Evolutionary conservation across 2,329 filamentous ascomycete genomes (phyloP).

Genomic region (Graphilbum fragrans): DNA sequence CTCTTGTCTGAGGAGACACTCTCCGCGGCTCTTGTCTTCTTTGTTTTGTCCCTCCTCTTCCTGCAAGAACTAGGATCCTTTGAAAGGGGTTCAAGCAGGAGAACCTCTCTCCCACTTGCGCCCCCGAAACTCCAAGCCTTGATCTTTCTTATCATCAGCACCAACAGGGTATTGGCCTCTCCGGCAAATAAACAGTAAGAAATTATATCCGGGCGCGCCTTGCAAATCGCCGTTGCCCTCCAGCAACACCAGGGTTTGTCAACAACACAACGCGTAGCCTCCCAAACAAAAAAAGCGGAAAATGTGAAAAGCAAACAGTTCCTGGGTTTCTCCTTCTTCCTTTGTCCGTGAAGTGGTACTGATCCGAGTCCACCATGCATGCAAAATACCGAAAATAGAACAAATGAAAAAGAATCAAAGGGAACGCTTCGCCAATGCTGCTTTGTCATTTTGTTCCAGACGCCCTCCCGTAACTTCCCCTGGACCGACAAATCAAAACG

Average conservation of each 20-base stretch:
- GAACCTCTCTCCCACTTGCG: too few relatives aligned
- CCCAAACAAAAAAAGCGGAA: neutral
- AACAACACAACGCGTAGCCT: neutral
- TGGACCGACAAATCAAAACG: neutral
- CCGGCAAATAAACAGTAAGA: too few relatives aligned
- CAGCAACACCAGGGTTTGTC: neutral
- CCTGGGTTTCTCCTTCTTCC: neutral
- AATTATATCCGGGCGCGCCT: too few relatives aligned
- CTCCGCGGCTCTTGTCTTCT: too few relatives aligned
- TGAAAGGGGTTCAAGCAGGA: too few relatives aligned
- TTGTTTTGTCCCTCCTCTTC: too few relatives aligned
- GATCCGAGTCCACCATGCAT: slow-evolving; percentile 8
- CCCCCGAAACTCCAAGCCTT: too few relatives aligned
- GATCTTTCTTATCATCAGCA: too few relatives aligned
- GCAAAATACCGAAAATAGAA: neutral
- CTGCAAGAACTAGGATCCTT: too few relatives aligned
- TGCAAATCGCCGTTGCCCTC: neutral
- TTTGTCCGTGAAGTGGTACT: slow-evolving; percentile 4
- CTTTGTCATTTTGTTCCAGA: slow-evolving; percentile 1
- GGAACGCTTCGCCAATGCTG: slow-evolving; percentile 3
- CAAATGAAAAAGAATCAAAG: neutral
- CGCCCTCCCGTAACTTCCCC: neutral
- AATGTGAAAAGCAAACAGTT: neutral
- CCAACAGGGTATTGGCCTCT: too few relatives aligned
- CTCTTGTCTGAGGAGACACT: too few relatives aligned